These are phyloP conservation scores for Phytophthora lateralis DNA, from an alignment of 352 stramenopile genomes.

Conservation along the genomic window DNA sequence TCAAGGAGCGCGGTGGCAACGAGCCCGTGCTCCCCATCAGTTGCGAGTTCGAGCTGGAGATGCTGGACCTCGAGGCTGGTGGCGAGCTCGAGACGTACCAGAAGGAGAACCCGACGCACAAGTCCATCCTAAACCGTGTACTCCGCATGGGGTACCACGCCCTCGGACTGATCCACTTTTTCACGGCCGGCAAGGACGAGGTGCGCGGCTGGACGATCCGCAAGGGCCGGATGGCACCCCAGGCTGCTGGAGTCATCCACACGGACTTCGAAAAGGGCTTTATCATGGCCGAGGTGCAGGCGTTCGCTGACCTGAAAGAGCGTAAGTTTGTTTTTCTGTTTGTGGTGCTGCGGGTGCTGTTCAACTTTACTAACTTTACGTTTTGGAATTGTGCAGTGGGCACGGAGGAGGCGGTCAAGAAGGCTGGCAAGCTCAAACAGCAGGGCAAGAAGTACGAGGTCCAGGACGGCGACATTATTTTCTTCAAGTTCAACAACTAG, in stretches of 20 bases:
- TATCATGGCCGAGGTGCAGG: conserved; percentile 95
- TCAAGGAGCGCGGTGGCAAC: conserved; percentile 96
- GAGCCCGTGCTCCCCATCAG: conserved; percentile 97
- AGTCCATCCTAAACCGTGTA: conserved; percentile 95
- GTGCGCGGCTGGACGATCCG: conserved; percentile 99
- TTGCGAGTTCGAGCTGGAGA: conserved; percentile 98
- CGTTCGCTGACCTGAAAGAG: conserved; percentile 91
- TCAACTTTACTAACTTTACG: conserved; percentile 13
- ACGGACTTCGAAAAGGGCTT: conserved; percentile 99
- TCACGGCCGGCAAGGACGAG: conserved; percentile 99
- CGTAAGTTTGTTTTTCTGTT: conserved; percentile 50
- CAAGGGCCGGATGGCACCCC: conserved; percentile 95
- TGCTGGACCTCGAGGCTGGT: conserved; percentile 76
- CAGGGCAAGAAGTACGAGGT: conserved; percentile 93
- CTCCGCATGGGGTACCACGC: conserved; percentile 98
- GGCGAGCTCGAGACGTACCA: conserved; percentile 69
- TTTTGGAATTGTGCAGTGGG: conserved; percentile 51
- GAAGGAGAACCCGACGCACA: conserved; percentile 87
- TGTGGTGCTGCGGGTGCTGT: neutral
- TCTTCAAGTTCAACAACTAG: conserved; percentile 95
- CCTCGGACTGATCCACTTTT: conserved; percentile 99
- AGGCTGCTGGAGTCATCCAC: conserved; percentile 99
- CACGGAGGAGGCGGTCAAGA: conserved; percentile 88
- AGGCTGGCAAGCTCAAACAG: conserved; percentile 89
- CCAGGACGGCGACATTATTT: conserved; percentile 90